These are phyloP conservation scores for Geotrichum macrosporum DNA, from an alignment of 1,139 yeast species.

Conservation along the genomic window DNA sequence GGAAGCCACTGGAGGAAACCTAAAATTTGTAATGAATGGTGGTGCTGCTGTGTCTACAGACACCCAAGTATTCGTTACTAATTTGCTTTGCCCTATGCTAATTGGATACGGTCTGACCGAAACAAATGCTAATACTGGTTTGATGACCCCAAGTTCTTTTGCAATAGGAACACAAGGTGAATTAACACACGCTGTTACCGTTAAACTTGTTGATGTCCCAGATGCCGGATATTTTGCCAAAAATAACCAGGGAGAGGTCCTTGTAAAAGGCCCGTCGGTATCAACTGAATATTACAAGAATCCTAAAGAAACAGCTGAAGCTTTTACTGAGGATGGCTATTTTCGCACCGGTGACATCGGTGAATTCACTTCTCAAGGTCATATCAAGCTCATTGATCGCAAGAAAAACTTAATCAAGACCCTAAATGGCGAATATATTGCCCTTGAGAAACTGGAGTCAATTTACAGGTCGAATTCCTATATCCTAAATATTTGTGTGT, in stretches of 20 bases:
- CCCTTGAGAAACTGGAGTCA: conserved; percentile 83
- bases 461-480: conserved; percentile 75
- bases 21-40: conserved; percentile 75
- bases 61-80: conserved; percentile 80
- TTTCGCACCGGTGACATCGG: conserved; percentile 97
- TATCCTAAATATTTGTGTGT: conserved; percentile 81
- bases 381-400: conserved; percentile 82
- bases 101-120: conserved; percentile 97
- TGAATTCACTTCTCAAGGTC: conserved; percentile 82
- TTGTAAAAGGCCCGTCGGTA: conserved; percentile 70
- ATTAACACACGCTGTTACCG: conserved; percentile 75
- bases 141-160: conserved; percentile 60
- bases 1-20: conserved; percentile 92
- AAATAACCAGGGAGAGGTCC: conserved; percentile 89
- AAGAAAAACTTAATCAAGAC: conserved; percentile 96
- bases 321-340: conserved; percentile 86
- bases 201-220: conserved; percentile 83
- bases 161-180: conserved; percentile 79
- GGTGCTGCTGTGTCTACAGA: conserved; percentile 87
- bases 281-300: conserved; percentile 77
- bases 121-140: conserved; percentile 83
- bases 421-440: conserved; percentile 94
- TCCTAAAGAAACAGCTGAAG: conserved; percentile 70
- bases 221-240: conserved; percentile 92
- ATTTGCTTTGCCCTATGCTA: conserved; percentile 79